Percentiles rank a stretch among this genome's conserved stretches.
phyloP scores from a whole-genome alignment of 2,329 filamentous ascomycete species.

The Fusarium newnesense region DNA sequence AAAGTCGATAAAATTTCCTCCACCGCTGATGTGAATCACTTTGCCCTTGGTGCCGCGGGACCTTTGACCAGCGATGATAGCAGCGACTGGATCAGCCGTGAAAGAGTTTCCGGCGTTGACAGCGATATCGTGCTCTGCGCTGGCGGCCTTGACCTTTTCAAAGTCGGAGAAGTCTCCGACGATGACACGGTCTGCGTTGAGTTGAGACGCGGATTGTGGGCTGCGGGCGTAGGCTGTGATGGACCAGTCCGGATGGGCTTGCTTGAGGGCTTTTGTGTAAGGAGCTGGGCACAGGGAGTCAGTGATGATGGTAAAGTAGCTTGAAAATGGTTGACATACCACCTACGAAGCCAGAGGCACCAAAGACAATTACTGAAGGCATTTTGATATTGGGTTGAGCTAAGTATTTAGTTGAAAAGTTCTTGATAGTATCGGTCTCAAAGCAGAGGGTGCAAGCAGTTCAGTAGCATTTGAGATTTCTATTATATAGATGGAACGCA shows the following conservation, averaged over 20 bases:
- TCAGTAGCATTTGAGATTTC: rapidly evolving
- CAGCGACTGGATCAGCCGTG: not conserved
- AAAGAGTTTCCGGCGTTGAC: slow-evolving; percentile 13
- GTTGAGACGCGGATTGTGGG: not conserved
- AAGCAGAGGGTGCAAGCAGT: rapidly evolving
- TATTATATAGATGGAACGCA: not conserved
- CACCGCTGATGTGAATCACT: slow-evolving; percentile 1
- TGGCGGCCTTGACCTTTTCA: slow-evolving; percentile 1
- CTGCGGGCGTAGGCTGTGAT: slow-evolving; percentile 9
- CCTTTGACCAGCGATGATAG: not conserved
- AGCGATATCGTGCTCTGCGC: slow-evolving; percentile 1
- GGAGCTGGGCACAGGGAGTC: not conserved
- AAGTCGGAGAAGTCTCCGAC: slow-evolving; percentile 4
- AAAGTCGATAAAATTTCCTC: slow-evolving; percentile 9
- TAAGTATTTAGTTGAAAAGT: not conserved
- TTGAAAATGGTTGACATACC: not conserved
- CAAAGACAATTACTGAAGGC: slow-evolving; percentile 16
- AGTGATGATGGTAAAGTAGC: rapidly evolving
- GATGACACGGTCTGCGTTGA: not conserved
- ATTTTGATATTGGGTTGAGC: not conserved
- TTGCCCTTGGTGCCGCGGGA: not conserved
- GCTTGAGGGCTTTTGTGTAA: slow-evolving; percentile 11
- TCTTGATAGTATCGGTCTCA: not conserved
- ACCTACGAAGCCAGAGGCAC: slow-evolving; percentile 14
- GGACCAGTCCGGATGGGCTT: slow-evolving; percentile 5